These are phyloP conservation scores for Mortierella sp. DNA, from an alignment of 371 early-diverging fungal species.

Conservation along the genomic window DNA sequence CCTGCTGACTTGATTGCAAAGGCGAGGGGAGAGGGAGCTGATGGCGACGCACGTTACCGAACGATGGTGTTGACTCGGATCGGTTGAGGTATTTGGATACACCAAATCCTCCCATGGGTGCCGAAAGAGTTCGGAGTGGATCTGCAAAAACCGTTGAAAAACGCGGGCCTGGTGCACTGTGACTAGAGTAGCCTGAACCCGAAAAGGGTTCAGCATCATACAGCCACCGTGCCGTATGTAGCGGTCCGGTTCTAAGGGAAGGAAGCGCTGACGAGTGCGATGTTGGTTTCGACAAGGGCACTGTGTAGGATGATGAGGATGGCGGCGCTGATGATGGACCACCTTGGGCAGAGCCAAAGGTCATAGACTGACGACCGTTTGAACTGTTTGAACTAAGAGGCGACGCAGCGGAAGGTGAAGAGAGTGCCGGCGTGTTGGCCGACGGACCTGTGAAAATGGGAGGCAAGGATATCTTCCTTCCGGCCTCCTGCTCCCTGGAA, in stretches of 20 bases:
- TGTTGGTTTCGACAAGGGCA: conserved; percentile 30
- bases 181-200: conserved; percentile 17
- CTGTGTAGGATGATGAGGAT: conserved; percentile 21
- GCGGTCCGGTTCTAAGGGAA: conserved; percentile 37
- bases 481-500: neutral
- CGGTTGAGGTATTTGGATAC: conserved; percentile 51
- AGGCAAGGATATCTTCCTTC: conserved; percentile 37
- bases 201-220: conserved; percentile 46
- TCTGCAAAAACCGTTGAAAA: conserved; percentile 41
- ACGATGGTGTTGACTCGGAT: conserved; percentile 25
- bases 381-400: conserved; percentile 24
- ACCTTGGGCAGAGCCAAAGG: conserved; percentile 6
- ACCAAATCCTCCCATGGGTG: conserved; percentile 54
- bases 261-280: conserved; percentile 32
- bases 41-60: conserved; percentile 34
- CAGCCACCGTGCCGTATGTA: conserved; percentile 48
- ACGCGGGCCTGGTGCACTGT: conserved; percentile 16
- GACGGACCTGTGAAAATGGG: conserved; percentile 23
- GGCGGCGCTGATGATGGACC: conserved; percentile 4
- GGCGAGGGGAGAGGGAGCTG: conserved; percentile 41
- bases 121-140: conserved; percentile 38
- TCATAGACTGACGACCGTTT: conserved; percentile 10
- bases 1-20: conserved; percentile 23
- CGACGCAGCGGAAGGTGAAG: conserved; percentile 30
- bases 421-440: conserved; percentile 11